Evolutionary conservation across 352 stramenopile species (phyloP), one percentile per base, ranked within the genome.

Genomic region (Thalassiosira mediterranea): DNA sequence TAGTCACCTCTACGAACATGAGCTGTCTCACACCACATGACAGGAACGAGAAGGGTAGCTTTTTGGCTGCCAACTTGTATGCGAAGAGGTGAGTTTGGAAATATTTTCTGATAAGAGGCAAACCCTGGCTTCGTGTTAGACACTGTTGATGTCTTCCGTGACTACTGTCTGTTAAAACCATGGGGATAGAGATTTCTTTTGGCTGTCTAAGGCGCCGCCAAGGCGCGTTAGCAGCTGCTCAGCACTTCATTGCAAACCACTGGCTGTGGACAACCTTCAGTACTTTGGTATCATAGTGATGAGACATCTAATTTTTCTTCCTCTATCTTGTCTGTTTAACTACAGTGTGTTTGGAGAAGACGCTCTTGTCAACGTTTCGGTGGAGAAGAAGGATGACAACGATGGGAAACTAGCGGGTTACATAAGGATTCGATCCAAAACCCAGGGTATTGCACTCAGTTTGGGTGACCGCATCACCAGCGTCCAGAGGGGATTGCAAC

Each of bases 371-470:
- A 99, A 99, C 84, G 90, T 99, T 44, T 99, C 96, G 66, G 96
- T 99, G 13, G 97, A 99, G 83, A 98, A 98, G 89, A 96, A 96
- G 70, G 86, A 92, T 38, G 95, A 98, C 75, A 96, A 97, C 66
- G 97, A 97, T 75, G 97, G 96, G 10, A 97, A 98, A 67, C 96
- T 99, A 58, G 91, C 92, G 64, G 97, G 97, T 38, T 98, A 99
- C 90, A 99, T 99, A 63, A 95, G 97, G 72, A 99, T 99, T 72
- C 95, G 97, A 62, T 98, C 95, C 77, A 99, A 99, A 91, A 99
- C 97, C 56, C 97, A 99, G 84, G 97, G 97, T 56, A 99, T 99
- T 83, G 97, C 97, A 21, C 89, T 99, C 54, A 98, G 96, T 76
- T 86, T 99, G 57, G 97, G 97, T 57, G 97, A 99, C 80, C 94